Evolutionary conservation across 441 rosid genomes (phyloP), one percentile per base, ranked within the genome.

Genomic region (Gossypium davidsonii): DNA sequence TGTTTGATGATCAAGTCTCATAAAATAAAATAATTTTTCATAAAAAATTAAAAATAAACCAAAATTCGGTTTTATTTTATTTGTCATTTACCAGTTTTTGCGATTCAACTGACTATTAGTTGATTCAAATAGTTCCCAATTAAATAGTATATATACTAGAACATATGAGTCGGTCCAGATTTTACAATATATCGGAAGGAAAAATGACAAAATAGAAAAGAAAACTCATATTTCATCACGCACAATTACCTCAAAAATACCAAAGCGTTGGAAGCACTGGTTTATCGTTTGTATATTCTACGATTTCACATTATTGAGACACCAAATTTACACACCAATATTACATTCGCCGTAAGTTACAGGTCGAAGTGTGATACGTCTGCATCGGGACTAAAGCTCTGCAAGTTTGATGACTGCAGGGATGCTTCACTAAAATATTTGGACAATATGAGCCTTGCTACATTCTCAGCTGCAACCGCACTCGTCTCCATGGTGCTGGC

Each of bases 401-500:
- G 76, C 65, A 56, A 61, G 74, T 80, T 73, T 7, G 74, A 65
- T 18, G 82, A 39, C 71, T 42, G 73, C 17, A 57, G 63, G 67
- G 76, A 71, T 8, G 37, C 60, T 9, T 79, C 60, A n/a, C 81
- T 70, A 3, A 60, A 76, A 57, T 79, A 71, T 76, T 97, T 85
- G 6, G 94, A 85, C 60, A 88, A 49, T 70, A 92, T 84, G 73
- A 94, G 97, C 14, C 97, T 86, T 0, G 94, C 98, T 8, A 94
- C 74, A 46, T 94, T 94, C 84, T 94, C 97, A 18, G 97, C 97
- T 59, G 97, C 88, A 59, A 92, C 94, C 9, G 97, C 92, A 67
- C 97, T 86, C 0, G 93, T 92, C 87, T 94, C 97, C 93, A 94
- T 92, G 48, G 97, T 85, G 77, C 97, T 94, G 0, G 97, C 97